Conservation (phyloP, 208 protist genomes). For the Leishmania aethiopica region DNA sequence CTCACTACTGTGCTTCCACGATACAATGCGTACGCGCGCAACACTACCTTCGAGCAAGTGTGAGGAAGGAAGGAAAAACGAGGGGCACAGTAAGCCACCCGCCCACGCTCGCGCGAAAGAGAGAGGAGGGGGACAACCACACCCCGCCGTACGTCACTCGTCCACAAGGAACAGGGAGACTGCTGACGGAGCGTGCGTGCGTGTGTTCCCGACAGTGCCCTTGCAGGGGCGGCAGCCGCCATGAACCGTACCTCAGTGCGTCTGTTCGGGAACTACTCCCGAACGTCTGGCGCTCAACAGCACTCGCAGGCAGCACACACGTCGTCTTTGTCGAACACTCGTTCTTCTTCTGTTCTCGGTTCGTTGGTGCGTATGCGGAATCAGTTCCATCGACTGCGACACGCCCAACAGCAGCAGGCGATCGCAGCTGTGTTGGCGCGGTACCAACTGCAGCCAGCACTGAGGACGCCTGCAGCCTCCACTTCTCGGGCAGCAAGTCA, state of each 20-base stretch:
- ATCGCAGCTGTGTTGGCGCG: constrained; percentile 13
- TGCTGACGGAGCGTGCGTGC: neutral
- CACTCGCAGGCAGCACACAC: constrained; percentile 1
- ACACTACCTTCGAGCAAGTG: neutral
- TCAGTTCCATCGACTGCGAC: constrained; percentile 41
- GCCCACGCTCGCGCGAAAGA: neutral
- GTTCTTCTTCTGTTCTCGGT: constrained; percentile 36
- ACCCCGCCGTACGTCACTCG: neutral
- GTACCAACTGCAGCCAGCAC: neutral
- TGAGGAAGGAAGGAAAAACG: neutral
- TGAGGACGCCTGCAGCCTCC: neutral
- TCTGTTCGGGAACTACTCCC: neutral
- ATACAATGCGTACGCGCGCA: neutral
- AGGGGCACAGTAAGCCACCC: neutral
- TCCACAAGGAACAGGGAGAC: neutral
- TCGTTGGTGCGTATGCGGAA: constrained; percentile 46
- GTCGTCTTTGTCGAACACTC: constrained; percentile 7
- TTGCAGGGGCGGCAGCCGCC: neutral
- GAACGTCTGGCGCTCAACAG: neutral
- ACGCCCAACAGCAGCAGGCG: constrained; percentile 26
- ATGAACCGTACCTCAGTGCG: neutral
- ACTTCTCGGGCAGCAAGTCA: constrained; percentile 1
- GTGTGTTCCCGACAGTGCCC: neutral
- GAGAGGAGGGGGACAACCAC: neutral
- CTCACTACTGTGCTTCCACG: neutral